A percentile compares a stretch with the other conserved stretches of the same genome.
Evolutionary conservation across 306 rosid genomes (phyloP).

Genomic region (Begonia peltatifolia): DNA sequence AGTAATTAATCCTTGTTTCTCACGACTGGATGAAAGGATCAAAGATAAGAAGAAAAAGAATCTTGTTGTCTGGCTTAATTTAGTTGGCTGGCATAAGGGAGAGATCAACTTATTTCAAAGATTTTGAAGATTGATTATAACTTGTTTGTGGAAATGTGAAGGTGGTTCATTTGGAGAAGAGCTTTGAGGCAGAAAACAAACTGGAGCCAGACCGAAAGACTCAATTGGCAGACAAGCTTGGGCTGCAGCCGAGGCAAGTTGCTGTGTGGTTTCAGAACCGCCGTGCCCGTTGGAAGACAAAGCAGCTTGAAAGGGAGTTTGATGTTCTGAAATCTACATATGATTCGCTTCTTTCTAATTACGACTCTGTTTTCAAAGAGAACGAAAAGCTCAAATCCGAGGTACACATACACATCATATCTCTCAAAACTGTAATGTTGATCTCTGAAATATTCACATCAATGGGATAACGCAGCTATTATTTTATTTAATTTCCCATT

Average conservation of each 20-base stretch:
- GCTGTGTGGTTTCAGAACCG: slow-evolving; percentile 99
- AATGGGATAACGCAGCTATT: background rate
- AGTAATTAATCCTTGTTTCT: too few relatives aligned
- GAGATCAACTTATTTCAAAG: too few relatives aligned
- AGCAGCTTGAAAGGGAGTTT: slow-evolving; percentile 93
- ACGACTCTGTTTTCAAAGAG: slow-evolving; percentile 58
- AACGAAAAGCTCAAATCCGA: slow-evolving; percentile 80
- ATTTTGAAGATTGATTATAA: too few relatives aligned
- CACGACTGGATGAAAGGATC: too few relatives aligned
- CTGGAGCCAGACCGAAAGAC: slow-evolving; percentile 93
- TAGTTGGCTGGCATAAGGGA: too few relatives aligned
- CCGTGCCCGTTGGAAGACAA: slow-evolving; percentile 98
- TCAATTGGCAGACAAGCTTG: slow-evolving; percentile 85
- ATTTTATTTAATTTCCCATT: background rate
- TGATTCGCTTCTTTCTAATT: slow-evolving; percentile 55
- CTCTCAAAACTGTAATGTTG: too few relatives aligned
- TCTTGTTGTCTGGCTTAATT: too few relatives aligned
- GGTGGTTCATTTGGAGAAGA: slow-evolving; percentile 89
- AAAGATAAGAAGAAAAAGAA: too few relatives aligned
- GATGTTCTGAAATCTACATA: slow-evolving; percentile 79
- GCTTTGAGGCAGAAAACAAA: slow-evolving; percentile 93
- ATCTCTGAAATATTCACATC: background rate
- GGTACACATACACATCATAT: slow-evolving; percentile 29
- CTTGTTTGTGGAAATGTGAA: slow-evolving; percentile 2
- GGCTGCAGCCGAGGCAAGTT: slow-evolving; percentile 93